phyloP scores from a whole-genome alignment of 257 asterid genomes.

The Ballota nigra region DNA sequence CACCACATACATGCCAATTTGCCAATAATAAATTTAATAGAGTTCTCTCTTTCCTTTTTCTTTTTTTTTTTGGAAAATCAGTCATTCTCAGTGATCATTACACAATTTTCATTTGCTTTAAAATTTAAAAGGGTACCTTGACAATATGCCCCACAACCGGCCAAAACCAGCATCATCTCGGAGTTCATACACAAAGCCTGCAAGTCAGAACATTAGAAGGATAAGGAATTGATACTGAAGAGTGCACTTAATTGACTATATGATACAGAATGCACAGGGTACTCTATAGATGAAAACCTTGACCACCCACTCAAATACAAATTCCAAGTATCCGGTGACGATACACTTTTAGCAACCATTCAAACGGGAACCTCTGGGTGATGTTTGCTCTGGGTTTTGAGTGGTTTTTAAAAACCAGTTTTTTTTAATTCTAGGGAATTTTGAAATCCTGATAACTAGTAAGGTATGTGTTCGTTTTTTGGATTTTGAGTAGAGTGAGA shows the following conservation, averaged over 20 bases:
- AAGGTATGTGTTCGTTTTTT: too few relatives aligned
- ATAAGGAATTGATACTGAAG: constrained; percentile 7
- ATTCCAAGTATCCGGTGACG: neutral
- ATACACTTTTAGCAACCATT: constrained; percentile 5
- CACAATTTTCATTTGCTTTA: neutral
- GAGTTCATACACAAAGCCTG: constrained; percentile 72
- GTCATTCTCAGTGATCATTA: too few relatives aligned
- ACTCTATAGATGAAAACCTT: constrained; percentile 10
- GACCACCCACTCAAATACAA: constrained; percentile 12
- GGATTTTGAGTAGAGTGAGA: too few relatives aligned
- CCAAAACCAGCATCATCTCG: constrained; percentile 91
- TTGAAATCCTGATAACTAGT: too few relatives aligned
- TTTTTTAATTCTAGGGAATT: too few relatives aligned
- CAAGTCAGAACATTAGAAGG: constrained; percentile 18
- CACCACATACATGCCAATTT: neutral
- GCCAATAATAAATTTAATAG: neutral
- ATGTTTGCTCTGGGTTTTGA: too few relatives aligned
- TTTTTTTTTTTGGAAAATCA: too few relatives aligned
- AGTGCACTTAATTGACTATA: neutral
- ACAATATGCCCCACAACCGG: constrained; percentile 85
- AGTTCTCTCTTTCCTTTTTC: too few relatives aligned
- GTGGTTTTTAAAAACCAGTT: too few relatives aligned
- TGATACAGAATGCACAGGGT: constrained; percentile 4
- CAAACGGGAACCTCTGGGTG: neutral
- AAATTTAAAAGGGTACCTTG: constrained; percentile 57